Evolutionary conservation across 2,329 filamentous ascomycete species (phyloP).

Genomic region (Lecanicillium sp.): DNA sequence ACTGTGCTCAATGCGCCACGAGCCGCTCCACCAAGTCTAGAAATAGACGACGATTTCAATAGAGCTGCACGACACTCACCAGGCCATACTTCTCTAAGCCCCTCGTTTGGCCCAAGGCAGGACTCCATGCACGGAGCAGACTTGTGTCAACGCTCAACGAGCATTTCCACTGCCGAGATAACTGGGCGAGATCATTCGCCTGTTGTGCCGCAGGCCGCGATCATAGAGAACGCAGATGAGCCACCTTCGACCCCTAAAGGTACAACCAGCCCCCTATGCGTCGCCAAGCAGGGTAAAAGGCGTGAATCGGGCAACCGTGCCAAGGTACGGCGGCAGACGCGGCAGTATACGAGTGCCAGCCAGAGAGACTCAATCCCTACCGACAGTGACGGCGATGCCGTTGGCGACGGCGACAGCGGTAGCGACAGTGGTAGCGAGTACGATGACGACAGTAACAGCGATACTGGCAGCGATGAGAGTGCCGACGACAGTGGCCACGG

Average conservation of each 20-base stretch:
- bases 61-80: background rate
- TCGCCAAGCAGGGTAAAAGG: background rate
- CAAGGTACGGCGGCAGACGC: background rate
- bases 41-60: background rate
- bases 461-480: background rate
- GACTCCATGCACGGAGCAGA: background rate
- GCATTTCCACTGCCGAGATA: background rate
- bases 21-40: background rate
- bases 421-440: background rate
- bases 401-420: background rate
- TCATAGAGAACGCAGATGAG: background rate
- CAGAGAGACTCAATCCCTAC: background rate
- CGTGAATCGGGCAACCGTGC: background rate
- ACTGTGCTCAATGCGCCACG: background rate
- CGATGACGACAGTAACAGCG: background rate
- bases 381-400: background rate
- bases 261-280: no score
- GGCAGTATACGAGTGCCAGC: background rate
- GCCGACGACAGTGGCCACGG: no score
- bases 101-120: background rate
- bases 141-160: background rate
- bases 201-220: no score
- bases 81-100: background rate
- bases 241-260: no score
- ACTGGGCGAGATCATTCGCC: background rate